Evolutionary conservation across 2,329 filamentous ascomycete species (phyloP), one percentile per base, ranked within the genome.

Genomic region (Raffaelea deltoideospora): DNA sequence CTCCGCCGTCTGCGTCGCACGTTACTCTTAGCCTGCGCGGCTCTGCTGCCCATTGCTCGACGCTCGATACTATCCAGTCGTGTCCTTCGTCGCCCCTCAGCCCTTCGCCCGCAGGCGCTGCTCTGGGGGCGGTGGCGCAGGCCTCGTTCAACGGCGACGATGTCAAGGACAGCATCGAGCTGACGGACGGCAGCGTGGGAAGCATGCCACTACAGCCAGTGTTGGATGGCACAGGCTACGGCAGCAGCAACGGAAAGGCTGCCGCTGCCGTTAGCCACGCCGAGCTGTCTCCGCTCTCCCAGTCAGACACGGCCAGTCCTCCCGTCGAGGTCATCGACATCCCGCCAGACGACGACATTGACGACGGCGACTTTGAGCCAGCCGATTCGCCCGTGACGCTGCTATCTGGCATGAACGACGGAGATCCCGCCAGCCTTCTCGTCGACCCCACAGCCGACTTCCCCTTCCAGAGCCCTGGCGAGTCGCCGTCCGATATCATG

Each of bases 11-110:
- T 26, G 20, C 33, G 5, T 30, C 38, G 3, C 38, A 32, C 48
- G 67, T 76, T 34, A 76, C 72, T 10, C 65, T 77, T 37, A 76
- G 76, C 47, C 56, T 76, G 34, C 67, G 72, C 40, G 65, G 65
- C 45, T 48, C 39, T 8, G 36, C 53, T 41, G 55, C 50, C 30
- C 58, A 57, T 14, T n/a, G n/a, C n/a, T n/a, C n/a, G n/a, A 50
- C 52, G 31, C 53, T 58, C 33, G 59, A 63, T 18, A 52, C 54
- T 14, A 56, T 57, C 21, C 53, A 59, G 15, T 61, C 63, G 18
- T 63, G 60, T 4, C 59, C 67, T 4, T 43, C 55, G 11, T 67
- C 67, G 8, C 17, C 60, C 51, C 31, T 40, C 29, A 40, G 37
- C 31, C 43, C 42, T 8, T 27, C 39, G 19, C 31, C 33, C 13